Evolutionary conservation across 2,329 filamentous ascomycete genomes (phyloP).

Genomic region (Botrytis paeoniae): DNA sequence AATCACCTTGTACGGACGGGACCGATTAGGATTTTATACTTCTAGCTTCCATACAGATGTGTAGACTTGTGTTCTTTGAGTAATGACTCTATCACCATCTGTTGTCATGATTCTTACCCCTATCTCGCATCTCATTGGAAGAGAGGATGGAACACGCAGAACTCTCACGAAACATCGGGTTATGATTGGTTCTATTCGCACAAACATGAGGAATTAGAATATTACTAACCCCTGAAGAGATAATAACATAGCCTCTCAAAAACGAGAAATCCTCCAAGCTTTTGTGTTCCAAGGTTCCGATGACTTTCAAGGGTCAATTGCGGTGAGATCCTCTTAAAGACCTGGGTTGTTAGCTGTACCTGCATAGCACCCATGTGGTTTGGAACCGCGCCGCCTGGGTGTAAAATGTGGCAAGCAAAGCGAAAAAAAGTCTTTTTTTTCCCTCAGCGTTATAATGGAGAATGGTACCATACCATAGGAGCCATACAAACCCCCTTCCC

Average conservation of each 20-base stretch:
- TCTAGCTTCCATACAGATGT: background rate
- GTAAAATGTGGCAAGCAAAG: background rate
- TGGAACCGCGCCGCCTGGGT: background rate
- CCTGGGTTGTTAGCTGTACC: conserved; percentile 1
- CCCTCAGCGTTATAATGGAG: background rate
- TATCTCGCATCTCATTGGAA: background rate
- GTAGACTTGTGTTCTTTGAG: background rate
- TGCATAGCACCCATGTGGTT: conserved; percentile 17
- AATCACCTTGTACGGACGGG: background rate
- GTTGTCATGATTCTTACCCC: background rate
- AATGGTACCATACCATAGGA: background rate
- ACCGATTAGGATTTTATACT: background rate
- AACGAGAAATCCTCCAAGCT: conserved; percentile 11
- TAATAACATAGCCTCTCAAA: background rate
- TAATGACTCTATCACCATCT: background rate
- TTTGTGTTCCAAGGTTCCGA: background rate
- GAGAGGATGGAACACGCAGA: background rate
- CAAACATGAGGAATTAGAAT: background rate
- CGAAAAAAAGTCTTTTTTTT: background rate
- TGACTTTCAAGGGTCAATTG: background rate
- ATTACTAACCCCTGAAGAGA: background rate
- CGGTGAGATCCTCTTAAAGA: conserved; percentile 10
- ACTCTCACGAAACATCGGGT: background rate
- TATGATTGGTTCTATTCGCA: background rate
- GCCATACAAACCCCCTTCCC: background rate